A percentile compares a stretch with the other conserved stretches of the same genome.
Conservation (phyloP, 495 filamentous ascomycete genomes). For the Penicillium macrosclerotiorum region DNA sequence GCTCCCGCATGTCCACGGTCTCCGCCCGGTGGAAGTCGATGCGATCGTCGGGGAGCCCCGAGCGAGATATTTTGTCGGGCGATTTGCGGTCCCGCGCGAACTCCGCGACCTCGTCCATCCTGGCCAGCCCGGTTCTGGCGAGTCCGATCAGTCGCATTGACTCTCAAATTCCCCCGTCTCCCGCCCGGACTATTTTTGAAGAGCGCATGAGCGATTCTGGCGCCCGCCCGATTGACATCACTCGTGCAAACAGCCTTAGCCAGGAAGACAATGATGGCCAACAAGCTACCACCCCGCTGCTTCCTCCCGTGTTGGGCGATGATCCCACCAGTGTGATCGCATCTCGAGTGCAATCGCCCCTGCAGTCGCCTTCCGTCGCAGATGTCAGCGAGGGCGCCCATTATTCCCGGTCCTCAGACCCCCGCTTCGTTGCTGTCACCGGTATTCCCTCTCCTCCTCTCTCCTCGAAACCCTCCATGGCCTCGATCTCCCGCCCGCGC, state of each 20-base stretch:
- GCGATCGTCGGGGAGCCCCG: conserved; percentile 46
- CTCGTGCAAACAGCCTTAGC: conserved; percentile 51
- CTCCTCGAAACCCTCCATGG: conserved; percentile 73
- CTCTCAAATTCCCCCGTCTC: conserved; percentile 57
- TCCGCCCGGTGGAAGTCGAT: conserved; percentile 63
- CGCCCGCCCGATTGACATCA: conserved; percentile 53
- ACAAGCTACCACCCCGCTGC: conserved; percentile 73
- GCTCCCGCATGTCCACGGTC: conserved; percentile 70
- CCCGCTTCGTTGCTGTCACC: conserved; percentile 43
- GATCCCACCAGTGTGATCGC: conserved; percentile 35
- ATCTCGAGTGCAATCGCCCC: conserved; percentile 62
- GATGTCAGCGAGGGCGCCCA: conserved; percentile 37
- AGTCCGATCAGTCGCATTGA: conserved; percentile 51
- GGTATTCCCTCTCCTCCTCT: conserved; percentile 70
- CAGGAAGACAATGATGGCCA: conserved; percentile 55
- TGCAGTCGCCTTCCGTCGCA: conserved; percentile 76
- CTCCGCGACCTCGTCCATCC: conserved; percentile 67
- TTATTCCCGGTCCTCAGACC: conserved; percentile 40
- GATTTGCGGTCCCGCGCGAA: conserved; percentile 44
- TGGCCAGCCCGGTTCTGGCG: conserved; percentile 54
- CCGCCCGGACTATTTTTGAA: conserved; percentile 64
- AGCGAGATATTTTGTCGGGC: conserved; percentile 39
- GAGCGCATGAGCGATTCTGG: conserved; percentile 52
- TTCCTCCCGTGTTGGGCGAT: conserved; percentile 75
- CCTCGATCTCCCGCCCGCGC: conserved; percentile 63